Evolutionary conservation across 2,329 filamentous ascomycete genomes (phyloP).

Genomic region (Dothidotthia symphoricarpi): DNA sequence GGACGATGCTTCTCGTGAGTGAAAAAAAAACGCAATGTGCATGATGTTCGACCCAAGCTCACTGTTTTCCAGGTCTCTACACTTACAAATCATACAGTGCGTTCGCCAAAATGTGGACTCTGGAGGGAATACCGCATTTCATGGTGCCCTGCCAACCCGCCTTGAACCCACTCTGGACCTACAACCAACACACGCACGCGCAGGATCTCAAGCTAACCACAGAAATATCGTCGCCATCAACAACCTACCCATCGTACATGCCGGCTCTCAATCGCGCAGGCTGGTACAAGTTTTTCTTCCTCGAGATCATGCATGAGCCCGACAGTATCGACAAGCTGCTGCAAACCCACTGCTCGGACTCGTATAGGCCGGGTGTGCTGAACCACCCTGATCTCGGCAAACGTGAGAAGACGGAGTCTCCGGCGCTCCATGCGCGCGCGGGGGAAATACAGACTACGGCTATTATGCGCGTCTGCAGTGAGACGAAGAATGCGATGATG

Average conservation of each 20-base stretch:
- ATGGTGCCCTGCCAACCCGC: conserved; percentile 33
- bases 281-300: conserved; percentile 40
- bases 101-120: conserved; percentile 34
- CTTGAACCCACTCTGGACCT: conserved; percentile 33
- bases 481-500: conserved; percentile 29
- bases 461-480: conserved; percentile 30
- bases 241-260: conserved; percentile 27
- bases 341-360: conserved; percentile 28
- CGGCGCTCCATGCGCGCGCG: conserved; percentile 25
- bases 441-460: conserved; percentile 23
- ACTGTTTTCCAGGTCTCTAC: conserved; percentile 25
- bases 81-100: conserved; percentile 29
- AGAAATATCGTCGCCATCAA: conserved; percentile 8
- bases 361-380: conserved; percentile 31
- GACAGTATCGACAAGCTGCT: conserved; percentile 31
- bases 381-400: conserved; percentile 36
- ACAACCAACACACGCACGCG: conserved; percentile 24
- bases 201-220: conserved; percentile 22
- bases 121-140: conserved; percentile 36
- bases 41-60: background rate
- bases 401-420: conserved; percentile 24
- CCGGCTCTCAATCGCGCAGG: conserved; percentile 38
- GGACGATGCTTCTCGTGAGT: conserved; percentile 32
- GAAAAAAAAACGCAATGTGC: background rate
- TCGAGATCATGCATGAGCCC: conserved; percentile 29